phyloP scores from a whole-genome alignment of 495 filamentous ascomycete genomes.

The Cladorrhinum samala region DNA sequence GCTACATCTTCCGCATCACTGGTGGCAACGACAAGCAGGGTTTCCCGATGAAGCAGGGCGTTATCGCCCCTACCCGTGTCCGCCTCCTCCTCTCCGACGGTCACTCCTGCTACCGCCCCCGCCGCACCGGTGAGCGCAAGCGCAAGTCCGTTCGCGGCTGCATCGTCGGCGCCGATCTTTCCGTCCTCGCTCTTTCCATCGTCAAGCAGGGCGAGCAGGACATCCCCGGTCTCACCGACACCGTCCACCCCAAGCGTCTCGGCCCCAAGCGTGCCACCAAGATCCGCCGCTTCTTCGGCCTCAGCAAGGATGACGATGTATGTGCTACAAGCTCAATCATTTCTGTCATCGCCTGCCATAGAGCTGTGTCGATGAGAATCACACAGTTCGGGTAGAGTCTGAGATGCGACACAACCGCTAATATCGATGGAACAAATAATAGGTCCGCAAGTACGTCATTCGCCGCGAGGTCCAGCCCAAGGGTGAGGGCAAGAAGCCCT shows the following conservation, averaged over 20 bases:
- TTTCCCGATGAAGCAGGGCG: slow-evolving; percentile 99
- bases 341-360: slow-evolving; percentile 53
- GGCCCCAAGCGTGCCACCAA: slow-evolving; percentile 99
- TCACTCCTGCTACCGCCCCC: slow-evolving; percentile 95
- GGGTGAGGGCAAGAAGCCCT: slow-evolving; percentile 89
- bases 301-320: slow-evolving; percentile 99
- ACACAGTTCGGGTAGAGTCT: slow-evolving; percentile 51
- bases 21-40: slow-evolving; percentile 99
- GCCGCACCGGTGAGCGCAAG: slow-evolving; percentile 97
- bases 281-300: slow-evolving; percentile 97
- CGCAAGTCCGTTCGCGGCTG: slow-evolving; percentile 96
- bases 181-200: slow-evolving; percentile 85
- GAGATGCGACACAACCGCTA: slow-evolving; percentile 38
- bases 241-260: slow-evolving; percentile 93
- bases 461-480: slow-evolving; percentile 94
- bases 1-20: slow-evolving; percentile 96
- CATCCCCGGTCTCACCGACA: slow-evolving; percentile 92
- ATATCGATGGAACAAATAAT: slow-evolving; percentile 31
- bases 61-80: slow-evolving; percentile 97
- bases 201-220: slow-evolving; percentile 96
- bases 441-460: slow-evolving; percentile 98
- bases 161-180: slow-evolving; percentile 91
- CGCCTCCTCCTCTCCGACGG: slow-evolving; percentile 87
- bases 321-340: slow-evolving; percentile 41
- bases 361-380: slow-evolving; percentile 38